Base-by-base conservation (phyloP, 225 moss, liverwort and hornwort genomes). In the Physcomitrium patens region DNA sequence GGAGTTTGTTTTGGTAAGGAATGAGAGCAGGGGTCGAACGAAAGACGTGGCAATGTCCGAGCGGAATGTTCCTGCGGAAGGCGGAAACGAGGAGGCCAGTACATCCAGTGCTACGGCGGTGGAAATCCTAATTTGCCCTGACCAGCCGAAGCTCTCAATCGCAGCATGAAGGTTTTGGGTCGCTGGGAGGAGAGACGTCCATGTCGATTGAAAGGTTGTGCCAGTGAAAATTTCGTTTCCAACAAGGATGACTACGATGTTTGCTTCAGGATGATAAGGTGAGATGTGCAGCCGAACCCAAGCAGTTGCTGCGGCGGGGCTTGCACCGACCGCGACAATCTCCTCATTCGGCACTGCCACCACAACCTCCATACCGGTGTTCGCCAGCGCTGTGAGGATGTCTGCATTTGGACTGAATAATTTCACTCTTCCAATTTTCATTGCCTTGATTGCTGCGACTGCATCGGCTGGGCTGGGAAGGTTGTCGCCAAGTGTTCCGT, bases 401-500 rank as follows among this genome's bases (percentile, higher is more conserved):
- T 65, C 54, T 7, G 74, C 65, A 22, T 71, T 52, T 3, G 83
- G 52, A 20, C 70, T 67, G n/a, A 80, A 86, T 18, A 86, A 24
- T 63, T 86, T 86, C 45, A 86, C 69, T 60, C 74, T 77, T 24
- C 65, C 64, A 12, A 86, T 67, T 17, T 70, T 80, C 50, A 82
- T 86, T 14, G 65, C 60, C 27, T 61, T 64, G 12, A 83, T 77
- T 18, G 68, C 54, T 60, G 72, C 63, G 7, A 73, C 45, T 9
- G 82, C 77, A 67, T 61, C 54, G 0, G 60, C 77, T 17, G 86
- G 70, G 15, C 79, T 65, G 3, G 80, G 80, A 12, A 86, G 80
- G 52, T 86, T 80, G 70, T 86, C 70, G 3, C 76, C 86, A 6
- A 86, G 17, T 12, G 76, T 82, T 19, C 86, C 86, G 48, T 79